Conservation (phyloP, 2,329 filamentous ascomycete genomes). For the Incumbomyces delicatus region DNA sequence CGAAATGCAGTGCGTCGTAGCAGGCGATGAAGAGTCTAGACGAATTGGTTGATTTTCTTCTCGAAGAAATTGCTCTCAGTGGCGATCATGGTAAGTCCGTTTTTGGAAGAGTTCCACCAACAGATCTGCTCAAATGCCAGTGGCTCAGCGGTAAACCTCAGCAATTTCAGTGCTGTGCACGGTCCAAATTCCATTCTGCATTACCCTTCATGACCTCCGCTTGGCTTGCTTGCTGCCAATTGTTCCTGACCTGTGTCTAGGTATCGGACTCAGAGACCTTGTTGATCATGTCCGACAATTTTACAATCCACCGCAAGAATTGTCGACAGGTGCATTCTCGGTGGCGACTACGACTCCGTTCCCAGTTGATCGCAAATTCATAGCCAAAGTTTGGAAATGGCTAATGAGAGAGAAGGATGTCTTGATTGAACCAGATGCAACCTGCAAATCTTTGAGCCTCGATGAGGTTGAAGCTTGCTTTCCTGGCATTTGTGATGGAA, state of each 20-base stretch:
- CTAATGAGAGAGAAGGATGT: conserved; percentile 47
- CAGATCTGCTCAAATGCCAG: not conserved
- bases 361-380: conserved; percentile 40
- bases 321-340: not conserved
- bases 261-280: conserved; percentile 1
- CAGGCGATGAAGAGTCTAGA: conserved; percentile 44
- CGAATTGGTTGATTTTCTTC: conserved; percentile 47
- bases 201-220: no score
- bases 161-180: not conserved
- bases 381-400: conserved; percentile 50
- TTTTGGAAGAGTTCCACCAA: not conserved
- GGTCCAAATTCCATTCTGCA: not conserved
- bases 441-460: conserved; percentile 32
- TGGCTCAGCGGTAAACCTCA: conserved; percentile 1
- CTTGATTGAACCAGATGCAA: conserved; percentile 35
- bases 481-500: conserved; percentile 10
- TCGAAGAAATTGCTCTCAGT: conserved; percentile 50
- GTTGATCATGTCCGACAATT: not conserved
- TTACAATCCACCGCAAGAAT: not conserved
- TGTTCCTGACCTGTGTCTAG: not conserved
- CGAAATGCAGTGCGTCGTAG: not conserved
- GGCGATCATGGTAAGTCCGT: conserved; percentile 46
- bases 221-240: not conserved
- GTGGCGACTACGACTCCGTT: not conserved
- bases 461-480: conserved; percentile 29